Conservation (phyloP, 345 rosid genomes). For the Psidium friedrichsthalianum region DNA sequence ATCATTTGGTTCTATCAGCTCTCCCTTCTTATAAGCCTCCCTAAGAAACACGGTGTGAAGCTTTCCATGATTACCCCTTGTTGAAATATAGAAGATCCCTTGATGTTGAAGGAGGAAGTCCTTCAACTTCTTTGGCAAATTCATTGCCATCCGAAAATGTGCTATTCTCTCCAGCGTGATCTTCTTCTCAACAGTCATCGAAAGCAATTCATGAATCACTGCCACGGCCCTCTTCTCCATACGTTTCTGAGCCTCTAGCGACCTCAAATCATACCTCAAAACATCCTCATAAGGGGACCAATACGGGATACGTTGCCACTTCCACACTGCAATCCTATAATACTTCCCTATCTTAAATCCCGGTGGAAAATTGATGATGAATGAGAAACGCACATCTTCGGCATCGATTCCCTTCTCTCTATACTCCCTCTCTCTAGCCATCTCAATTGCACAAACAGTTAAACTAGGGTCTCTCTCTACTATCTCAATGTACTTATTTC, state of each 20-base stretch:
- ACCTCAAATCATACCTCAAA: slow-evolving; percentile 73
- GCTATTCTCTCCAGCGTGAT: slow-evolving; percentile 83
- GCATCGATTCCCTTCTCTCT: slow-evolving; percentile 71
- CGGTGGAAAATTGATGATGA: slow-evolving; percentile 76
- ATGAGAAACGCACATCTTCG: slow-evolving; percentile 80
- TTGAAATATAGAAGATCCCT: slow-evolving; percentile 86
- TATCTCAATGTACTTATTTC: slow-evolving; percentile 78
- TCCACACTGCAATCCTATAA: slow-evolving; percentile 86
- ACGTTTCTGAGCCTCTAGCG: slow-evolving; percentile 84
- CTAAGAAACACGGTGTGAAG: slow-evolving; percentile 89
- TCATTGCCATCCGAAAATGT: slow-evolving; percentile 72
- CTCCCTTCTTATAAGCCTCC: slow-evolving; percentile 78
- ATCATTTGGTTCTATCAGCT: slow-evolving; percentile 65
- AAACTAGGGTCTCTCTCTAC: slow-evolving; percentile 48
- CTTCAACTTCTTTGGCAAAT: slow-evolving; percentile 77
- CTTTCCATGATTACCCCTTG: slow-evolving; percentile 90
- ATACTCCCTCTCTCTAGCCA: slow-evolving; percentile 77
- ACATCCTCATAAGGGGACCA: slow-evolving; percentile 95
- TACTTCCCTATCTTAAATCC: slow-evolving; percentile 93
- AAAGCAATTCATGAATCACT: slow-evolving; percentile 69
- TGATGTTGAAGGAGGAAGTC: slow-evolving; percentile 85
- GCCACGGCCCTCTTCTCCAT: slow-evolving; percentile 97
- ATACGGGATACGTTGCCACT: slow-evolving; percentile 90
- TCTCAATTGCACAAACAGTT: slow-evolving; percentile 58
- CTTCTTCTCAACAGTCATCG: slow-evolving; percentile 84